These are phyloP conservation scores for Saccharomyces paradoxus DNA, from an alignment of 805 yeast species.

Conservation along the genomic window DNA sequence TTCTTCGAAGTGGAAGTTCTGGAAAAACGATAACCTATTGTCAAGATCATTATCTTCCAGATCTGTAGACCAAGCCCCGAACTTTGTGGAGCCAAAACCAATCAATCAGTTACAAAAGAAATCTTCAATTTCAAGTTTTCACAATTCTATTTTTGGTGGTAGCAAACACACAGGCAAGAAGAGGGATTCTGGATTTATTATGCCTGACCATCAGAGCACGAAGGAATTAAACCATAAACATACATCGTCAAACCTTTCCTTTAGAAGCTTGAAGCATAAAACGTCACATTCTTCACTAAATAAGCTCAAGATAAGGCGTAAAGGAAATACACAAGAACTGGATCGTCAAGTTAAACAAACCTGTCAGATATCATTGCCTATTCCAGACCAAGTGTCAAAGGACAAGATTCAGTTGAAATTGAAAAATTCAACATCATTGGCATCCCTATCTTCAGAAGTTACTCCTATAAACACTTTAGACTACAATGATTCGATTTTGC, in stretches of 20 bases:
- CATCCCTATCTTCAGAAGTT: slow-evolving; percentile 22
- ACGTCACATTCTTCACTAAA: slow-evolving; percentile 29
- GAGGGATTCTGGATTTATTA: background rate
- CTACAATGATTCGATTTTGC: slow-evolving; percentile 21
- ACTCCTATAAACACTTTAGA: slow-evolving; percentile 18
- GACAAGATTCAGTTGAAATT: slow-evolving; percentile 48
- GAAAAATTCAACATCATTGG: slow-evolving; percentile 33
- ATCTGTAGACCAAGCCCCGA: background rate
- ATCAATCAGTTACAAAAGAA: background rate
- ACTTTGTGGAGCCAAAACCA: background rate
- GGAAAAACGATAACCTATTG: slow-evolving; percentile 22
- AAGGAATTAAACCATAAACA: slow-evolving; percentile 7
- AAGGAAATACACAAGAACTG: slow-evolving; percentile 12
- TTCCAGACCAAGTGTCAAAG: slow-evolving; percentile 47
- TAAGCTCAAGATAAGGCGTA: slow-evolving; percentile 24
- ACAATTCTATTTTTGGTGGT: background rate
- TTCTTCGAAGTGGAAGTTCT: slow-evolving; percentile 29
- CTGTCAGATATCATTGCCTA: slow-evolving; percentile 46
- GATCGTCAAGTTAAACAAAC: slow-evolving; percentile 9
- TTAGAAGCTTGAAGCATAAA: slow-evolving; percentile 23
- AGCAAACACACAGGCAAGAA: background rate
- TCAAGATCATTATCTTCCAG: slow-evolving; percentile 12
- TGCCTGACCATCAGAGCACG: slow-evolving; percentile 1
- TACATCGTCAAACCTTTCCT: slow-evolving; percentile 1
- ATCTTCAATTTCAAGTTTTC: background rate